Evolutionary conservation across 2,329 filamentous ascomycete species (phyloP).

Genomic region (Parastagonospora avenae): DNA sequence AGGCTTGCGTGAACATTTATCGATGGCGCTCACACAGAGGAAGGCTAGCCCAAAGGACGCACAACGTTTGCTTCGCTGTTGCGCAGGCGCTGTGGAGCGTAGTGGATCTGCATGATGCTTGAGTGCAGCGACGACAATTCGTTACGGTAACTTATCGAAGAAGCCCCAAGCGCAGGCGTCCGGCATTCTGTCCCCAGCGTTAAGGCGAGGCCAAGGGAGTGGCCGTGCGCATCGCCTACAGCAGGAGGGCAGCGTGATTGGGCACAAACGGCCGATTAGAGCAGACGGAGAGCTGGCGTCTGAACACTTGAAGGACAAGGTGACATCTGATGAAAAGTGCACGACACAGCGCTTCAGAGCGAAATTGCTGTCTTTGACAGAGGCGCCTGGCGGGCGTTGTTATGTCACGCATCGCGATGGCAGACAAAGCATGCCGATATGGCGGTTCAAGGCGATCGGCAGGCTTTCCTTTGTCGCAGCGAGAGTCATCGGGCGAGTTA

Average conservation of each 20-base stretch:
- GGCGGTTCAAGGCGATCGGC: conserved; percentile 6
- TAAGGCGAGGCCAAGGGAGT: conserved; percentile 36
- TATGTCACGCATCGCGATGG: conserved; percentile 2
- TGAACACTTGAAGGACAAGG: conserved; percentile 10
- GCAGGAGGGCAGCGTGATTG: conserved; percentile 16
- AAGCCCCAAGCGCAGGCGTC: conserved; percentile 20
- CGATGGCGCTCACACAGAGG: conserved; percentile 5
- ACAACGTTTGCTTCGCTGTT: conserved; percentile 1
- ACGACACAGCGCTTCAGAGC: conserved; percentile 2
- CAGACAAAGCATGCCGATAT: conserved; percentile 9
- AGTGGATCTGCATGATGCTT: conserved; percentile 29
- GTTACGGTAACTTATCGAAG: conserved; percentile 25
- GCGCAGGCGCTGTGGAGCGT: conserved; percentile 5
- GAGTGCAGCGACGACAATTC: conserved; percentile 25
- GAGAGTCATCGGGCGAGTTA: conserved; percentile 26
- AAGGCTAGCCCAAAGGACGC: conserved; percentile 2
- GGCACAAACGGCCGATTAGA: conserved; percentile 9
- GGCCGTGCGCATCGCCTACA: conserved; percentile 25
- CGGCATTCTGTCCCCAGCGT: conserved; percentile 33
- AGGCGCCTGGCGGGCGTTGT: conserved; percentile 5
- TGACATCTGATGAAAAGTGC: conserved; percentile 11
- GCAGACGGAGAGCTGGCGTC: conserved; percentile 9
- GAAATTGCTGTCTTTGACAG: conserved; percentile 1
- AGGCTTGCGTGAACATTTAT: conserved; percentile 10
- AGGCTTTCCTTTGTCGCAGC: conserved; percentile 21